These are phyloP conservation scores for Plantago coronopus DNA, from an alignment of 305 asterid species.

Conservation along the genomic window DNA sequence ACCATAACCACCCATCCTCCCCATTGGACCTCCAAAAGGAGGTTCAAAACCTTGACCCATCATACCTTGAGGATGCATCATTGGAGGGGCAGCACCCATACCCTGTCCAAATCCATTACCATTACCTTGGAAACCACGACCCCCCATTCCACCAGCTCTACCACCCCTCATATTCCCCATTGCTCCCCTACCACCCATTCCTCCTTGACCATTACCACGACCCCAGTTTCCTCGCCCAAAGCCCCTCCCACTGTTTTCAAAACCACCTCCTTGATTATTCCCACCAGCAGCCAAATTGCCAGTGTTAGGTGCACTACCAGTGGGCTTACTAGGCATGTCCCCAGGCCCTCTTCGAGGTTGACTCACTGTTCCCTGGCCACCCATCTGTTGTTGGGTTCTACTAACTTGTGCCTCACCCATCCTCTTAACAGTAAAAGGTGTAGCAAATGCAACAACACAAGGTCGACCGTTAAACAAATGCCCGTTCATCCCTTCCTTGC, in stretches of 20 bases:
- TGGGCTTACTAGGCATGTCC: conserved; percentile 36
- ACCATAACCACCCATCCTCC: conserved; percentile 67
- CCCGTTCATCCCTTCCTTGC: conserved; percentile 61
- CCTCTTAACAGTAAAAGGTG: conserved; percentile 42
- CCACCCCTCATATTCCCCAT: conserved; percentile 58
- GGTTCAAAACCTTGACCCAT: conserved; percentile 89
- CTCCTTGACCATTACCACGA: conserved; percentile 64
- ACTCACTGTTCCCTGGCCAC: conserved; percentile 30
- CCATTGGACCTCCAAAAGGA: conserved; percentile 73
- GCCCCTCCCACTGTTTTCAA: conserved; percentile 42
- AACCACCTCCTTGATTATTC: conserved; percentile 43
- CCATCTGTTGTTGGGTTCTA: conserved; percentile 41
- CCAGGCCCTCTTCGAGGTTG: conserved; percentile 48
- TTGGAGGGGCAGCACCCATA: conserved; percentile 53
- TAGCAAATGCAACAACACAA: conserved; percentile 58
- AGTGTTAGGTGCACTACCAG: conserved; percentile 24
- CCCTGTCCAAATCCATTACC: conserved; percentile 65
- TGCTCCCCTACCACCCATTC: conserved; percentile 63
- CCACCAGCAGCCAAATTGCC: conserved; percentile 31
- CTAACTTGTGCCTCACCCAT: conserved; percentile 63
- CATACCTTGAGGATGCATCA: conserved; percentile 69
- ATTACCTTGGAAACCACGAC: conserved; percentile 56
- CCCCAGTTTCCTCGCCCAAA: conserved; percentile 65
- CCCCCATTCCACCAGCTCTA: conserved; percentile 61
- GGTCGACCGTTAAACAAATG: conserved; percentile 53